Base-by-base conservation (phyloP, 139 green algal genomes). In the Asterochloris sp. region DNA sequence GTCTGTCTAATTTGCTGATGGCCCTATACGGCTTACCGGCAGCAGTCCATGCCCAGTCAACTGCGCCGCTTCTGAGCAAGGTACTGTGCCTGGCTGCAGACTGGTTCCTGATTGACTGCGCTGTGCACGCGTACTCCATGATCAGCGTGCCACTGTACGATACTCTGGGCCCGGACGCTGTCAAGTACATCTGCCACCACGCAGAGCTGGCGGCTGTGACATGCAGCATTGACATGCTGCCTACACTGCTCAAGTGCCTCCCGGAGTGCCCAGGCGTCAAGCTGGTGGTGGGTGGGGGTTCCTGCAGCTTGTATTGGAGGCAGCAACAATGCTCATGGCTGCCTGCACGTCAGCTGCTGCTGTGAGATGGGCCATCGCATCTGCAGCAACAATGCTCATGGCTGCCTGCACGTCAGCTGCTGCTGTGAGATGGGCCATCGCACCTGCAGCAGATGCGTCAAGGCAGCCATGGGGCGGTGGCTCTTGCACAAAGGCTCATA, bases 81-180 rank as follows among this genome's bases (percentile, higher is more conserved):
- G 4, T 54, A 6, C 38, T 54, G 38, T 54, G 4, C 38, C 38
- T 54, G 38, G 38, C 13, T 83, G 78, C 89, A 90, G 96, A 98
- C 77, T 99, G 97, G 97, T 88, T 97, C 38, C 83, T 98, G 29
- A 85, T 95, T 38, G 96, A 99, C 83, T 84, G 85, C 12, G 97
- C 96, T 10, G 89, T 91, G 62, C 91, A 96, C 83, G 92, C 96
- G 0, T 98, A 98, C 89, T 88, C 85, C 79, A 93, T 98, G 86
- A 87, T 94, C 2, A 91, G 92, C 21, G 97, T 99, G 63, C 97
- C 97, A 27, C 90, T 99, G 80, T 99, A 99, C 85, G 96, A 99
- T 88, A 99, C 96, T 0, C 85, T 85, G 76, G 96, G 96, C 0
- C 94, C 96, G 0, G 97, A 99, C 84, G 90, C 92, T 8, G 97